Percentiles rank a stretch among this genome's conserved stretches.
These are phyloP conservation scores for Entonaema liquescens DNA, from an alignment of 495 filamentous ascomycete genomes.

Conservation along the genomic window DNA sequence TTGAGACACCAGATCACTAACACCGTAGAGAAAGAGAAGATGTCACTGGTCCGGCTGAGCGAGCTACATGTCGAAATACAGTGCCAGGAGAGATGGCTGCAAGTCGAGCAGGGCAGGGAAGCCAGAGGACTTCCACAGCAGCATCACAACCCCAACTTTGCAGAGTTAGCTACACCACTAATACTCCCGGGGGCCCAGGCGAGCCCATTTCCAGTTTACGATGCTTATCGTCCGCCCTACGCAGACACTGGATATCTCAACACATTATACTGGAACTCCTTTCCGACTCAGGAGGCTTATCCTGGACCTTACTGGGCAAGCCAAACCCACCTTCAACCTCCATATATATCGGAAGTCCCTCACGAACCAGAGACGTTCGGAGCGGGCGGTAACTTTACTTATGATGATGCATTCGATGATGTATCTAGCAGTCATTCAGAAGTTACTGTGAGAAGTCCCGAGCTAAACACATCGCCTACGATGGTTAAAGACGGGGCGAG, in stretches of 20 bases:
- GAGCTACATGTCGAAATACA: conserved; percentile 56
- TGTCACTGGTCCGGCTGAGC: conserved; percentile 51
- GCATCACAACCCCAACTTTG: neutral
- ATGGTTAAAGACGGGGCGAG: neutral
- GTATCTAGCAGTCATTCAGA: neutral
- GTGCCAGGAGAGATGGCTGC: conserved; percentile 48
- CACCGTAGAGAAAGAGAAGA: conserved; percentile 50
- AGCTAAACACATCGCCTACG: neutral
- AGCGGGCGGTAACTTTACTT: neutral
- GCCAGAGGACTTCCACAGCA: conserved; percentile 8
- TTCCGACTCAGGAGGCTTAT: neutral
- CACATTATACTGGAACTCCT: neutral
- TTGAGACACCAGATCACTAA: conserved; percentile 46
- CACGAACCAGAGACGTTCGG: neutral
- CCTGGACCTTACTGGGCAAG: neutral
- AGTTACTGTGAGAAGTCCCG: conserved; percentile 11
- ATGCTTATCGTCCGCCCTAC: neutral
- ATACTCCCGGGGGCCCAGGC: neutral
- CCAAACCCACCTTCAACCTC: neutral
- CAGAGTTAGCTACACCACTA: neutral
- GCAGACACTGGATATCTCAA: neutral
- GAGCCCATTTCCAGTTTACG: neutral
- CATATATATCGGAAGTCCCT: neutral
- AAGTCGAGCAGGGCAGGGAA: conserved; percentile 39
- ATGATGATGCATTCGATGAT: neutral